A percentile compares a stretch with the other conserved stretches of the same genome.
These are phyloP conservation scores for Amanita fuliginea DNA, from an alignment of 768 basidiomycete species.

Conservation along the genomic window DNA sequence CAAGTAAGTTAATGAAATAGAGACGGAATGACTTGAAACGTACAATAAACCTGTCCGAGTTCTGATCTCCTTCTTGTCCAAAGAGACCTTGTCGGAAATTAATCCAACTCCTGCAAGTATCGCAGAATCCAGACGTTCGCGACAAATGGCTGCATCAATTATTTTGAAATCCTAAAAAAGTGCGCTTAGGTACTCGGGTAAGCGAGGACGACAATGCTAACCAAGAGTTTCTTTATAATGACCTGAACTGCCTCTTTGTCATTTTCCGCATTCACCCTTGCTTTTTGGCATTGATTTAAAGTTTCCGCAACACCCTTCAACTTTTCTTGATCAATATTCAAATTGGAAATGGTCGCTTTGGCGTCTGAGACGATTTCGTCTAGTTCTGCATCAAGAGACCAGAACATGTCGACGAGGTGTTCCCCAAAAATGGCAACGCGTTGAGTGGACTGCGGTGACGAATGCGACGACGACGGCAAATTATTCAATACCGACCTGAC, in stretches of 20 bases:
- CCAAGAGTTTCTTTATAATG: conserved; percentile 52
- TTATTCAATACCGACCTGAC: conserved; percentile 47
- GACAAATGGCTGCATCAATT: conserved; percentile 48
- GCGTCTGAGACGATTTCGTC: conserved; percentile 59
- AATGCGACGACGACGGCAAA: conserved; percentile 65
- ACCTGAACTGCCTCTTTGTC: conserved; percentile 53
- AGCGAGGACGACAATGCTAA: conserved; percentile 21
- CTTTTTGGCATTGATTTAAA: conserved; percentile 28
- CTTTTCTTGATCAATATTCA: conserved; percentile 18
- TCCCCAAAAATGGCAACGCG: conserved; percentile 48
- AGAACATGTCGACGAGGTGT: conserved; percentile 66
- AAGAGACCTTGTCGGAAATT: conserved; percentile 50
- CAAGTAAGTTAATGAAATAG: conserved; percentile 2
- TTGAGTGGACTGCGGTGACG: conserved; percentile 34
- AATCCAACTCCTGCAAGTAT: conserved; percentile 56
- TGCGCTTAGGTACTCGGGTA: conserved; percentile 4
- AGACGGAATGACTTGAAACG: conserved; percentile 19
- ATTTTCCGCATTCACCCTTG: conserved; percentile 42
- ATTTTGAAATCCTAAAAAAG: conserved; percentile 42
- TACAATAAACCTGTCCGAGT: conserved; percentile 76
- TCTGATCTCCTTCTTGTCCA: conserved; percentile 75
- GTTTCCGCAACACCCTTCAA: conserved; percentile 15
- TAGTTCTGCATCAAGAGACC: conserved; percentile 69
- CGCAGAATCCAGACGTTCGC: conserved; percentile 63
- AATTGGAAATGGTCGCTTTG: conserved; percentile 27